Evolutionary conservation across 352 stramenopile genomes (phyloP), one percentile per base, ranked within the genome.

Genomic region (Phytophthora meadii): DNA sequence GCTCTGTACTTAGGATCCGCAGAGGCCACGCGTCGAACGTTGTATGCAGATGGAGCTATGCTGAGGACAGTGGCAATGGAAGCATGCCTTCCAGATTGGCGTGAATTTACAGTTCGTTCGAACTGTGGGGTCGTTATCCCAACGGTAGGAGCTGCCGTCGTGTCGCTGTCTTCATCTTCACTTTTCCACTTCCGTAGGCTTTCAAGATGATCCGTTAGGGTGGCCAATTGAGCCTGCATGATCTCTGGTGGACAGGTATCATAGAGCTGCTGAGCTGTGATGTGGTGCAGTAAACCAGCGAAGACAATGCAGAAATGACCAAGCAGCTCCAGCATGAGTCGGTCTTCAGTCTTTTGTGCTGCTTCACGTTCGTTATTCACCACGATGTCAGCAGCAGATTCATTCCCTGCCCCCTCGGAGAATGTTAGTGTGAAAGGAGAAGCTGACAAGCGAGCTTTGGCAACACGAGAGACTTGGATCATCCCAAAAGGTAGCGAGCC

Each of bases 381-480:
- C 2, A 73, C 64, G 14, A 56, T 61, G 2, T 68, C 49, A 37
- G 52, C 39, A 5, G 56, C 54, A 6, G 54, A 62, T 8, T 50
- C 27, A 17, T 40, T 61, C 10, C 24, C 50, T n/a, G 28, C 17
- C 25, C n/a, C 34, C 22, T 74, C 62, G 0, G 57, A 65, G 10
- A 49, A 14, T 12, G 51, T 74, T 22, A 76, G 50, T 19, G 56
- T 63, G 25, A 74, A 62, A 9, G 61, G 49, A 28, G 65, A 70
- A 37, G 68, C 37, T 8, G 57, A 65, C 19, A 74, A 34, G 0
- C 51, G 56, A 34, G 65, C 61, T 14, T 65, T 68, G 10, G 71
- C 66, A 9, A 77, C 76, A 5, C 82, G 77, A 39, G 82, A 75
- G 15, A 90, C 81, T 56, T 94, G 83, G 15, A 94, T 65, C 61